phyloP scores from a whole-genome alignment of 148 eudicot species.

The Cornus kousa region DNA sequence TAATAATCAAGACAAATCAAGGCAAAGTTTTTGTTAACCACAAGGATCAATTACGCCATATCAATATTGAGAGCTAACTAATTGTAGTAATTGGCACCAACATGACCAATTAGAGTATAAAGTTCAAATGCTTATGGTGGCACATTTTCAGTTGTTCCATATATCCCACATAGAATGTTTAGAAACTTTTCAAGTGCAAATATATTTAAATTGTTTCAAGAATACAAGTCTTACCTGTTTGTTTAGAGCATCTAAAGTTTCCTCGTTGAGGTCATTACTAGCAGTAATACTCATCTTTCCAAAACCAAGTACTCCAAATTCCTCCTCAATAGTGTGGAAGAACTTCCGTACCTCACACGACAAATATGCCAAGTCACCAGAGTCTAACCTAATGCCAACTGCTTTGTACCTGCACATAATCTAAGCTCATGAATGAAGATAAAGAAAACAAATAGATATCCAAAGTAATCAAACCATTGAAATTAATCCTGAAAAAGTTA shows the following conservation, averaged over 20 bases:
- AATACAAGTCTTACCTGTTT: conserved; percentile 59
- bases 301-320: conserved; percentile 66
- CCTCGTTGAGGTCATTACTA: conserved; percentile 97
- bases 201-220: not conserved
- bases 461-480: not conserved
- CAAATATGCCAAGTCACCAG: conserved; percentile 94
- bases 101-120: not conserved
- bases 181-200: not conserved
- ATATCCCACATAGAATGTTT: not conserved
- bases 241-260: conserved; percentile 90
- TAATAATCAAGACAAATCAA: not conserved
- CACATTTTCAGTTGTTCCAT: not conserved
- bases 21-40: not conserved
- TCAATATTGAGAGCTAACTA: not conserved
- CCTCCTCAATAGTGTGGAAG: conserved; percentile 71
- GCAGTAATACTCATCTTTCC: conserved; percentile 86
- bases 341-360: conserved; percentile 87
- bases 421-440: not conserved
- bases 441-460: not conserved
- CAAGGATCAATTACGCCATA: not conserved
- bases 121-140: not conserved
- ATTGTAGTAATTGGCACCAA: not conserved
- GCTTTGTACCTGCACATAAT: conserved; percentile 73
- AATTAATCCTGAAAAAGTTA: not conserved
- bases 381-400: conserved; percentile 87